phyloP scores from a whole-genome alignment of 225 moss, liverwort and hornwort species.

The Marchantia polymorpha region DNA sequence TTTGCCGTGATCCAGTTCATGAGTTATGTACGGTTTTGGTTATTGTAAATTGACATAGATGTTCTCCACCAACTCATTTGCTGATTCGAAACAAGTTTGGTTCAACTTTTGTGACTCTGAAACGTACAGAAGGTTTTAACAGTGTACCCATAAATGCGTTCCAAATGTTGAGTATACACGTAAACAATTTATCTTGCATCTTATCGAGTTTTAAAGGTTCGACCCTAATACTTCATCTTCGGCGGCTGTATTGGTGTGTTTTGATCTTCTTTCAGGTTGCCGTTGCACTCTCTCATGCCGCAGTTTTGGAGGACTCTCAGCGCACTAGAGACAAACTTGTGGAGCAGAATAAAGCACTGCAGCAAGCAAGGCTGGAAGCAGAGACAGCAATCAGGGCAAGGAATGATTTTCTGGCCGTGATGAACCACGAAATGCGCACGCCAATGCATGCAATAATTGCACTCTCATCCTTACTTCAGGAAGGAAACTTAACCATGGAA shows the following conservation, averaged over 20 bases:
- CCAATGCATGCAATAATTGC: conserved; percentile 98
- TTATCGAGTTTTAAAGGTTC: too few species aligned
- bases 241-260: neutral
- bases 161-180: too few species aligned
- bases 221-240: too few species aligned
- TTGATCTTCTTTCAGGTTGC: conserved; percentile 57
- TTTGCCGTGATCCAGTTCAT: too few species aligned
- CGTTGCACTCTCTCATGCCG: conserved; percentile 91
- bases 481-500: conserved; percentile 61
- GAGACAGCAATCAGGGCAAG: conserved; percentile 82
- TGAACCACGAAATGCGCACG: conserved; percentile 99
- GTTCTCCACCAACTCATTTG: too few species aligned
- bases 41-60: too few species aligned
- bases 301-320: conserved; percentile 88
- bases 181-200: too few species aligned
- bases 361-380: conserved; percentile 67
- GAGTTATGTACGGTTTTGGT: too few species aligned
- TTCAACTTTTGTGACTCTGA: too few species aligned
- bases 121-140: too few species aligned
- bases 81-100: too few species aligned
- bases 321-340: conserved; percentile 70
- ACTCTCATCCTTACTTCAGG: conserved; percentile 82
- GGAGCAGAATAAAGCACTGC: conserved; percentile 83
- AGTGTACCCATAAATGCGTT: too few species aligned
- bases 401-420: conserved; percentile 87